Evolutionary conservation across 371 early-diverging fungal species (phyloP).

Genomic region (Quaeritorhiza haematococci): DNA sequence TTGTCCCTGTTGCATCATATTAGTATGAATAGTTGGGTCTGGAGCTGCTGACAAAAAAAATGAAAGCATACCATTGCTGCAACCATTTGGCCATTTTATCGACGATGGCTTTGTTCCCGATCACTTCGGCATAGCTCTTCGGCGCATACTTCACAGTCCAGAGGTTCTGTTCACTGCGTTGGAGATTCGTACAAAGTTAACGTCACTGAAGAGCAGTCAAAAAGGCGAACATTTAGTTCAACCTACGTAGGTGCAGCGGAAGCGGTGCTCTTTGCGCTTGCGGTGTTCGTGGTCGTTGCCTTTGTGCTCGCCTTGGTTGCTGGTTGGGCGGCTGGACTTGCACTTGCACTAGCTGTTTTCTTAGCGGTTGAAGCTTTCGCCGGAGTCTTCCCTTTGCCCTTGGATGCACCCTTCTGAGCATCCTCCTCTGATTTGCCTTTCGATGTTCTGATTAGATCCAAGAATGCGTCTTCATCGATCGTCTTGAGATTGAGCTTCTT

Average conservation of each 20-base stretch:
- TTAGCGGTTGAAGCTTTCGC: slow-evolving; percentile 8
- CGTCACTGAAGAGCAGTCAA: no score
- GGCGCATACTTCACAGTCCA: slow-evolving; percentile 99
- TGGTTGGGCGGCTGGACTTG: no score
- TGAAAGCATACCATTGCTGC: slow-evolving; percentile 48
- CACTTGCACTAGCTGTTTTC: neutral
- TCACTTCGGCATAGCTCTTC: slow-evolving; percentile 68
- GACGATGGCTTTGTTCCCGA: slow-evolving; percentile 86
- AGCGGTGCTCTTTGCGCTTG: no score
- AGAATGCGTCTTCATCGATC: slow-evolving; percentile 86
- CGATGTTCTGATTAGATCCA: slow-evolving; percentile 67
- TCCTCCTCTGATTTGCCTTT: slow-evolving; percentile 34
- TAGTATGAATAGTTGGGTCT: slow-evolving; percentile 8
- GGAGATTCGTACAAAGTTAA: no score
- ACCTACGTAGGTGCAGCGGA: neutral
- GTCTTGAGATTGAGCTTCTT: slow-evolving; percentile 63
- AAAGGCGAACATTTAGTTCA: no score
- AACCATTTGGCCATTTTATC: slow-evolving; percentile 74
- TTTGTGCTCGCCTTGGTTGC: no score
- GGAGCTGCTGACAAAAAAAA: neutral
- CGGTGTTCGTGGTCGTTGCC: no score
- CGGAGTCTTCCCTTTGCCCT: slow-evolving; percentile 10
- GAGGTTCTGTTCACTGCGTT: no score
- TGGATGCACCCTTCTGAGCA: slow-evolving; percentile 13
- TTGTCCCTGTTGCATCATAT: slow-evolving; percentile 36